Evolutionary conservation across 306 rosid genomes (phyloP), one percentile per base, ranked within the genome.

Genomic region (Amphicarpaea edgeworthii): DNA sequence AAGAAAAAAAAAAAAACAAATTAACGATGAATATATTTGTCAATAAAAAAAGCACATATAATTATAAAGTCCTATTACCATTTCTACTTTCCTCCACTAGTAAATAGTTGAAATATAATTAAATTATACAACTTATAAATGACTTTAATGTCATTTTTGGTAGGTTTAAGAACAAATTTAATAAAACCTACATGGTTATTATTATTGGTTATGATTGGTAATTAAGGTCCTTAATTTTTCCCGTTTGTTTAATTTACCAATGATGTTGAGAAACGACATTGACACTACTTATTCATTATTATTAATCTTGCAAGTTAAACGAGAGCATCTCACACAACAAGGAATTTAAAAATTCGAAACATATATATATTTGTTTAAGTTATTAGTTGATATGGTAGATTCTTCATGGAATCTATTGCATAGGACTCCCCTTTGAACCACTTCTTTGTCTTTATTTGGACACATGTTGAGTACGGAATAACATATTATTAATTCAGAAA

Each of bases 361-460:
- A 15, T 4, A 8, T n/a, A 14, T n/a, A n/a, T n/a, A n/a, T 63
- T 4, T 61, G 2, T 12, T 4, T 6, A 49, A 68, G 43, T 8
- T 9, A 47, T 8, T n/a, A n/a, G n/a, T 32, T 34, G 41, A 65
- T 14, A 51, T 38, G 66, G 63, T 51, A 50, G 57, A 65, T 65
- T 76, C 80, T 54, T 53, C 20, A 24, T 16, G 74, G 74, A 63
- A 62, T 62, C 26, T 75, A 49, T n/a, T 34, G 2, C 49, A 28
- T 15, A 12, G 6, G 0, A 64, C 20, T 65, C 28, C 41, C 14
- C n/a, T 16, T 24, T 17, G 40, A 75, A 41, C 54, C 72, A 51
- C 66, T 51, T 21, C 8, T 54, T 65, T 76, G 66, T 64, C 54
- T 51, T 38, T 64, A 15, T 15, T 51, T 38, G 37, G 16, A 66